Percentiles rank a stretch among this genome's conserved stretches.
Conservation (phyloP, 169 alveolate species). For the Plasmodium cynomolgi region DNA sequence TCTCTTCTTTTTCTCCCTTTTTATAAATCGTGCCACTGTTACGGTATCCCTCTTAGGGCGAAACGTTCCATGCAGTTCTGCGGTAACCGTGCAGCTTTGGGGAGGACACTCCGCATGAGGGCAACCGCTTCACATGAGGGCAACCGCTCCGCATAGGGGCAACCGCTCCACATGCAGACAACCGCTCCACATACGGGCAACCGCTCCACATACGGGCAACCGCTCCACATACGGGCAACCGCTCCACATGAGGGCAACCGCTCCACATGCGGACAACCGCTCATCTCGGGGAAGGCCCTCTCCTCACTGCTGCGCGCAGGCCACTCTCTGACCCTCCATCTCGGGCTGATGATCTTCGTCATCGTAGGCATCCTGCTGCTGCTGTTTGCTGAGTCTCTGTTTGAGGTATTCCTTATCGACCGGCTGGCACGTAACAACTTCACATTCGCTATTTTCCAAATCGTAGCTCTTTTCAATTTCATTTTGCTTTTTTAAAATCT, state of each 20-base stretch:
- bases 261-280: too few species aligned
- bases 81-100: not conserved
- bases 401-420: constrained; percentile 54
- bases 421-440: constrained; percentile 42
- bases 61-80: not conserved
- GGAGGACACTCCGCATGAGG: too few species aligned
- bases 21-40: not conserved
- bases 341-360: constrained; percentile 72
- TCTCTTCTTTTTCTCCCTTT: not conserved
- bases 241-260: too few species aligned
- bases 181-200: too few species aligned
- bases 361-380: constrained; percentile 62
- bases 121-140: too few species aligned
- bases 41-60: not conserved
- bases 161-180: too few species aligned
- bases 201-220: too few species aligned
- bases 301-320: constrained; percentile 53
- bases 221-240: too few species aligned
- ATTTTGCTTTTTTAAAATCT: constrained; percentile 51
- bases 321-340: constrained; percentile 69
- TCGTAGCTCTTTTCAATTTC: constrained; percentile 57
- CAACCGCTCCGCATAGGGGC: too few species aligned
- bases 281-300: not conserved
- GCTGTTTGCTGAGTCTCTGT: constrained; percentile 42
- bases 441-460: constrained; percentile 59